Conservation (phyloP, 179 eudicot genomes). For the Beta corolliflora region DNA sequence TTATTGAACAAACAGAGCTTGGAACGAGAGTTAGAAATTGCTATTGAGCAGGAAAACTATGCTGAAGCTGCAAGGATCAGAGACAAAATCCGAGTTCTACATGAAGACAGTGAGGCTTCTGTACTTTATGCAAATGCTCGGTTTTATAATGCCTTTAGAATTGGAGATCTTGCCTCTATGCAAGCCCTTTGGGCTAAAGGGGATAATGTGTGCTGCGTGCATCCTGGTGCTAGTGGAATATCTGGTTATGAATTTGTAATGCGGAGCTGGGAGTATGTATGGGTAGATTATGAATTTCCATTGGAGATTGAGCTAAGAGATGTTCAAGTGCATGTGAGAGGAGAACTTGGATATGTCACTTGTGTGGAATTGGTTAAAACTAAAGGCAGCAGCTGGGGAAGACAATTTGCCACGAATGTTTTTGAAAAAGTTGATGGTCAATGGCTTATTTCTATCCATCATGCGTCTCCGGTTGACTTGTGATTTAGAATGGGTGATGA, state of each 20-base stretch:
- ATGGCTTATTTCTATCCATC: slow-evolving; percentile 77
- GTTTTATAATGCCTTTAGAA: slow-evolving; percentile 85
- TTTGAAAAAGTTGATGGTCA: slow-evolving; percentile 78
- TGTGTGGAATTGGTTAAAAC: slow-evolving; percentile 86
- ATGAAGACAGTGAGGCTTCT: slow-evolving; percentile 77
- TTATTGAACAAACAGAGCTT: slow-evolving; percentile 60
- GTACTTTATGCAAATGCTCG: slow-evolving; percentile 75
- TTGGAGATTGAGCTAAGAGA: slow-evolving; percentile 81
- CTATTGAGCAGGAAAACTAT: slow-evolving; percentile 81
- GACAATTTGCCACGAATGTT: slow-evolving; percentile 90
- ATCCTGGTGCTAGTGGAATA: slow-evolving; percentile 94
- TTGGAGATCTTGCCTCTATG: slow-evolving; percentile 82
- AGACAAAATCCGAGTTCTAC: slow-evolving; percentile 69
- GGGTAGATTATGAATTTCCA: slow-evolving; percentile 91
- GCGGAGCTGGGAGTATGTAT: slow-evolving; percentile 98
- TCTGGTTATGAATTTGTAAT: slow-evolving; percentile 87
- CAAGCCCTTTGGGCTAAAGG: slow-evolving; percentile 82
- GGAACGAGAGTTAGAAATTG: slow-evolving; percentile 64
- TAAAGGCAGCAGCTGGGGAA: slow-evolving; percentile 88
- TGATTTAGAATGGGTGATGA: slow-evolving; percentile 18
- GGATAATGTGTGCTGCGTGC: slow-evolving; percentile 81
- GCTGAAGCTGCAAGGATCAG: slow-evolving; percentile 90
- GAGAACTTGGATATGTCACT: slow-evolving; percentile 77
- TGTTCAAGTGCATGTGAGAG: slow-evolving; percentile 75
- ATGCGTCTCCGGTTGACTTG: slow-evolving; percentile 69